Conservation (phyloP, 306 rosid species). For the Aeschynomene evenia region DNA sequence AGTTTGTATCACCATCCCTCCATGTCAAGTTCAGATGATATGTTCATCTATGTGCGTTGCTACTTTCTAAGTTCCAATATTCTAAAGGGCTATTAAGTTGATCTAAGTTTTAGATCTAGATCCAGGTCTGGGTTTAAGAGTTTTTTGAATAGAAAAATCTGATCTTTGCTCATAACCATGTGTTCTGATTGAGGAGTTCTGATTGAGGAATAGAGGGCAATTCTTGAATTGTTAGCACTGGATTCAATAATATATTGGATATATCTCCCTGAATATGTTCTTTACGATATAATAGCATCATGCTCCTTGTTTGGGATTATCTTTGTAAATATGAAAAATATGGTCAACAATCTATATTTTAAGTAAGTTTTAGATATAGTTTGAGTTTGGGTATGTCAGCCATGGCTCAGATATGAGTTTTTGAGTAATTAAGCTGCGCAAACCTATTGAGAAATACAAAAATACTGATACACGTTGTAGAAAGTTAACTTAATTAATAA, state of each 20-base stretch:
- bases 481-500: background rate
- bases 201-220: background rate
- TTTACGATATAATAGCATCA: background rate
- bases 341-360: background rate
- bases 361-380: background rate
- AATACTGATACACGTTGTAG: background rate
- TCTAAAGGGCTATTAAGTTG: constrained; percentile 23
- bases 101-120: background rate
- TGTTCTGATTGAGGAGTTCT: too few species aligned
- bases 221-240: background rate
- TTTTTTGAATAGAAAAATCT: background rate
- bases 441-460: background rate
- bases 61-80: too few species aligned
- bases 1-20: too few species aligned
- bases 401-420: background rate
- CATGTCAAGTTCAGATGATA: too few species aligned
- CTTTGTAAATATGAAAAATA: background rate
- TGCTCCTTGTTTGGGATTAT: background rate
- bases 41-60: too few species aligned
- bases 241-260: background rate
- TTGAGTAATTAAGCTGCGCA: background rate
- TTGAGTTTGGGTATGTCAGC: background rate
- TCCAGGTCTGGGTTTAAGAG: background rate
- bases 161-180: background rate
- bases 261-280: background rate